Percentiles rank a stretch among this genome's conserved stretches.
These are phyloP conservation scores for Podospora fimiseda DNA, from an alignment of 495 filamentous ascomycete genomes.

Conservation along the genomic window DNA sequence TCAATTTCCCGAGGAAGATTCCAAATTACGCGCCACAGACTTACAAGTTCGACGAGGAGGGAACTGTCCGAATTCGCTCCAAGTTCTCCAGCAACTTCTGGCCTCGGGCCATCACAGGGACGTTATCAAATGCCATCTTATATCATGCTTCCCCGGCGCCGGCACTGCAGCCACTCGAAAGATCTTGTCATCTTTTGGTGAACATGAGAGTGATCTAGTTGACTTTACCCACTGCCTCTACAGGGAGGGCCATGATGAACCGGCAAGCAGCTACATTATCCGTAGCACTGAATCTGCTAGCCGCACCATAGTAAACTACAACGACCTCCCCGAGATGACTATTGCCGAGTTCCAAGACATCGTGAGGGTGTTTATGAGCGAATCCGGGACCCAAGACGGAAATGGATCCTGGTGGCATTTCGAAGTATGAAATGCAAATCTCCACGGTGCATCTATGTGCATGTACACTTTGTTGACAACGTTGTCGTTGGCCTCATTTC, in stretches of 20 bases:
- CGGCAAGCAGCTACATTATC: conserved; percentile 67
- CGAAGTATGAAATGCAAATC: conserved; percentile 44
- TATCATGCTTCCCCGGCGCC: conserved; percentile 34
- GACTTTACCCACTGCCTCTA: conserved; percentile 53
- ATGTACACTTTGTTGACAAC: neutral
- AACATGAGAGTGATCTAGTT: conserved; percentile 19
- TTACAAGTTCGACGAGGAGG: conserved; percentile 59
- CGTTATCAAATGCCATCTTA: conserved; percentile 29
- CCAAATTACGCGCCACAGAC: conserved; percentile 59
- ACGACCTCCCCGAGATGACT: conserved; percentile 60
- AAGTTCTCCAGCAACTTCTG: conserved; percentile 60
- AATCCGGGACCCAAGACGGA: conserved; percentile 4
- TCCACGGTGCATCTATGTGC: neutral
- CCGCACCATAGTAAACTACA: conserved; percentile 65
- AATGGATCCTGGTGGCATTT: conserved; percentile 63
- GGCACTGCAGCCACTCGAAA: conserved; percentile 28
- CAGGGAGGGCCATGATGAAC: conserved; percentile 47
- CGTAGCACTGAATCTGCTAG: conserved; percentile 52
- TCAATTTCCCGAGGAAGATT: conserved; percentile 61
- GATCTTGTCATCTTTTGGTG: conserved; percentile 39
- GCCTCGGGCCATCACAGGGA: conserved; percentile 4
- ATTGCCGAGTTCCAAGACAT: conserved; percentile 44
- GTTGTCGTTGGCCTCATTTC: neutral
- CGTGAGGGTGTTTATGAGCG: conserved; percentile 11
- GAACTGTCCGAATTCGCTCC: conserved; percentile 64